Evolutionary conservation across 2,329 filamentous ascomycete species (phyloP), one percentile per base, ranked within the genome.

Genomic region (Fusarium longipes): DNA sequence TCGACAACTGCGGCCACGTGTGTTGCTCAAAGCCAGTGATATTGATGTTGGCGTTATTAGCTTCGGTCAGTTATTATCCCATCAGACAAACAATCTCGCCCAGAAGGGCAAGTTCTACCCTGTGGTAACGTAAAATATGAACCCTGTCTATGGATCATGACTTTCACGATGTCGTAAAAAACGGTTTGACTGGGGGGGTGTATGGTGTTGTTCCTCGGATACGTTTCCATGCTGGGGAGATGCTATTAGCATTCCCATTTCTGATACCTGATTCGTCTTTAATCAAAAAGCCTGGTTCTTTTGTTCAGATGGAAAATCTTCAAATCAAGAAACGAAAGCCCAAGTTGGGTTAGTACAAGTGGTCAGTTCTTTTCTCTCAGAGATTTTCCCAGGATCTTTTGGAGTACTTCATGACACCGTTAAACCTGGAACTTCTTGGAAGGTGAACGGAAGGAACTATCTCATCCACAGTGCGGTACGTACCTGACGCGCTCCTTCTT

Each of bases 341-440:
- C 15, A 35, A 54, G 51, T 35, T 36, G 52, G 47, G 8, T 22
- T 68, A 68, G 65, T 65, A 42, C 36, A 55, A 17, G 55, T 35
- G 54, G 64, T 33, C 48, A 57, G 35, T 42, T 33, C 39, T 49
- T 49, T 39, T 49, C n/a, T 35, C 51, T 58, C 65, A 69, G 65
- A 68, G 65, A 54, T 68, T 69, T 68, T 68, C 44, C 65, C 57
- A 69, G 65, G 65, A 69, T 63, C 29, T 50, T 62, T 18, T 35
- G 27, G 25, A 54, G 20, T 49, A 22, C 27, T 42, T 47, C 20
- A 61, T 53, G 57, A 53, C 45, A 62, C 58, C 40, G 59, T 64
- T 50, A 29, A 51, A 65, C 55, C 27, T 43, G 61, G 32, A 63
- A 57, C 29, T 58, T 35, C 8, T 63, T 63, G 17, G 38, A 61